These are phyloP conservation scores for Sugiyamaella paludigena DNA, from an alignment of 1,139 yeast species.

Conservation along the genomic window DNA sequence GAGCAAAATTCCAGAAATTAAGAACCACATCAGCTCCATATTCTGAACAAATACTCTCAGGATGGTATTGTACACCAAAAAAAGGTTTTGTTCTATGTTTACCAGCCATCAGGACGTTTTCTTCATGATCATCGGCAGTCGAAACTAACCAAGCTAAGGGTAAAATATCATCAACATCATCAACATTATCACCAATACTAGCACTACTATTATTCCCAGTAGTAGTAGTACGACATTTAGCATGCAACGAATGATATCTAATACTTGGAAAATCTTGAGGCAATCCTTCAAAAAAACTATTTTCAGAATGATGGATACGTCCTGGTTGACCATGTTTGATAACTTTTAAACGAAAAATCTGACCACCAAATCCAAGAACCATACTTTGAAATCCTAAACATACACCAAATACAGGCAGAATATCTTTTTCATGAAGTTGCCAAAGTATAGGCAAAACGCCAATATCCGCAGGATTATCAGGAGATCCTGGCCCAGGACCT, in stretches of 20 bases:
- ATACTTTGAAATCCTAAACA: slow-evolving; percentile 91
- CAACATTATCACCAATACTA: slow-evolving; percentile 11
- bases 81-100: slow-evolving; percentile 61
- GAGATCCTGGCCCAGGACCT: slow-evolving; percentile 99
- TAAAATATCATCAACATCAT: slow-evolving; percentile 24
- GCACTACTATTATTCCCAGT: slow-evolving; percentile 8
- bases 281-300: slow-evolving; percentile 43
- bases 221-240: slow-evolving; percentile 31
- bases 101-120: slow-evolving; percentile 73
- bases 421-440: slow-evolving; percentile 29
- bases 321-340: slow-evolving; percentile 89
- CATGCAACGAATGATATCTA: slow-evolving; percentile 84
- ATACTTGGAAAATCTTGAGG: slow-evolving; percentile 59
- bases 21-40: slow-evolving; percentile 56
- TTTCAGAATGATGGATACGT: slow-evolving; percentile 40
- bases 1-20: slow-evolving; percentile 63
- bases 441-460: slow-evolving; percentile 69
- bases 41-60: slow-evolving; percentile 86
- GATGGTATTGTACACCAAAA: slow-evolving; percentile 96
- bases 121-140: slow-evolving; percentile 21
- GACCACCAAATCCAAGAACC: slow-evolving; percentile 63
- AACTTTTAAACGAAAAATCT: slow-evolving; percentile 50
- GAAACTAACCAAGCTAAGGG: slow-evolving; percentile 26
- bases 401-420: slow-evolving; percentile 79
- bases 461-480: slow-evolving; percentile 58